These are phyloP conservation scores for Arachis hypogaea DNA, from an alignment of 306 rosid genomes.

Conservation along the genomic window DNA sequence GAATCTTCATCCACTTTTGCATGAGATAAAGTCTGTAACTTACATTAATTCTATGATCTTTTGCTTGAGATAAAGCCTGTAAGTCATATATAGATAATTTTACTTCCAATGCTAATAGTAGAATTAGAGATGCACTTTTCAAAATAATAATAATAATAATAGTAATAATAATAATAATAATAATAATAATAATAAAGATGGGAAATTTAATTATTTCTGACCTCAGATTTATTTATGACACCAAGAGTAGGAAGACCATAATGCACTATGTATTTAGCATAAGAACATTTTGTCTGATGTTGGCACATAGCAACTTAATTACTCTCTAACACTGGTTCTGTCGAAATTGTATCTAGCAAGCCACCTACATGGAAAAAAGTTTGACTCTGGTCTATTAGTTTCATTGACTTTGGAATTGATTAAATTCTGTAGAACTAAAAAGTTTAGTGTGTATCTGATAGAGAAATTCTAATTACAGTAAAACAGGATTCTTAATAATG, in stretches of 20 bases:
- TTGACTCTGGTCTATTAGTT: slow-evolving; percentile 40
- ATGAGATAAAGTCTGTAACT: slow-evolving; percentile 36
- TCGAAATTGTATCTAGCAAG: neutral
- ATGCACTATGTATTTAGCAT: slow-evolving; percentile 74
- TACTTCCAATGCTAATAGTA: slow-evolving; percentile 12
- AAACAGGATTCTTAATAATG: too few species aligned
- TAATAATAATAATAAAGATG: too few species aligned
- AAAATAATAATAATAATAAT: neutral
- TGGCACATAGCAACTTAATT: slow-evolving; percentile 1
- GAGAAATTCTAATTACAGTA: too few species aligned
- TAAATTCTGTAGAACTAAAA: too few species aligned
- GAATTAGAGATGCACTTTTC: slow-evolving; percentile 3
- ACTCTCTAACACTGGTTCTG: slow-evolving; percentile 13
- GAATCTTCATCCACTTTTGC: slow-evolving; percentile 38
- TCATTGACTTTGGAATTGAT: too few species aligned
- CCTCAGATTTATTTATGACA: slow-evolving; percentile 54
- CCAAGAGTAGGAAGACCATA: slow-evolving; percentile 75
- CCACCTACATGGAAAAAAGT: slow-evolving; percentile 13
- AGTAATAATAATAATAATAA: neutral
- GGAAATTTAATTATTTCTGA: slow-evolving; percentile 25
- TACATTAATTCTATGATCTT: slow-evolving; percentile 62
- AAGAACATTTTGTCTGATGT: slow-evolving; percentile 19
- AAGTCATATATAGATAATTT: slow-evolving; percentile 16
- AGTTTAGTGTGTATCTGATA: too few species aligned
- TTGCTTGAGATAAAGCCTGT: slow-evolving; percentile 51